Percentiles rank a stretch among this genome's conserved stretches.
phyloP scores from a whole-genome alignment of 495 filamentous ascomycete species.

The Neurospora sp. region DNA sequence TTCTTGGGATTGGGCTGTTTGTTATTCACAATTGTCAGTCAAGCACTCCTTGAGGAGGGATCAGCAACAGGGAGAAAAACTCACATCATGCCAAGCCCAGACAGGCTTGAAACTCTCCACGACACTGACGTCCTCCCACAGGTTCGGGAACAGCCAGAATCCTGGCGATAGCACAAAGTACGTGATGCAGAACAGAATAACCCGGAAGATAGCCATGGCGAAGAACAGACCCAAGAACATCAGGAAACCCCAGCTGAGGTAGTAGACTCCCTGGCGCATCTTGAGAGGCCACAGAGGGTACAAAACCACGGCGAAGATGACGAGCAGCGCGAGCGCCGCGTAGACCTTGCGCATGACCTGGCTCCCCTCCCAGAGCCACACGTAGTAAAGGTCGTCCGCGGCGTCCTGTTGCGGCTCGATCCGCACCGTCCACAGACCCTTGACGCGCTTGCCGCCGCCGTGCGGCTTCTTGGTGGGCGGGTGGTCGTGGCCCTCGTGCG shows the following conservation, averaged over 20 bases:
- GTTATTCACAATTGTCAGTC: neutral
- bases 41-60: conserved; percentile 1
- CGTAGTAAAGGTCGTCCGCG: conserved; percentile 81
- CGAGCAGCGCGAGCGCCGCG: conserved; percentile 66
- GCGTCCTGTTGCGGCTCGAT: conserved; percentile 97
- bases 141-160: conserved; percentile 94
- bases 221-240: conserved; percentile 92
- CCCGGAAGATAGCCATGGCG: conserved; percentile 89
- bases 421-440: conserved; percentile 92
- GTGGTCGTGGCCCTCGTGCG: conserved; percentile 59
- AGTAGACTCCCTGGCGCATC: conserved; percentile 90
- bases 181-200: conserved; percentile 91
- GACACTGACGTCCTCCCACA: conserved; percentile 98
- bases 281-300: conserved; percentile 96
- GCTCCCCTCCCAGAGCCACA: conserved; percentile 91
- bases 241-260: conserved; percentile 90
- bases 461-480: conserved; percentile 41
- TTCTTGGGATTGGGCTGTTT: conserved; percentile 24
- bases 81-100: conserved; percentile 98
- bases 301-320: conserved; percentile 79
- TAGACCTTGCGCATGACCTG: conserved; percentile 91
- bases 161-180: conserved; percentile 78
- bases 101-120: conserved; percentile 93
- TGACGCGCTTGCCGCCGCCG: conserved; percentile 61
- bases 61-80: conserved; percentile 14